Conservation (phyloP, 139 green algal genomes). For the Asterochloris erici region DNA sequence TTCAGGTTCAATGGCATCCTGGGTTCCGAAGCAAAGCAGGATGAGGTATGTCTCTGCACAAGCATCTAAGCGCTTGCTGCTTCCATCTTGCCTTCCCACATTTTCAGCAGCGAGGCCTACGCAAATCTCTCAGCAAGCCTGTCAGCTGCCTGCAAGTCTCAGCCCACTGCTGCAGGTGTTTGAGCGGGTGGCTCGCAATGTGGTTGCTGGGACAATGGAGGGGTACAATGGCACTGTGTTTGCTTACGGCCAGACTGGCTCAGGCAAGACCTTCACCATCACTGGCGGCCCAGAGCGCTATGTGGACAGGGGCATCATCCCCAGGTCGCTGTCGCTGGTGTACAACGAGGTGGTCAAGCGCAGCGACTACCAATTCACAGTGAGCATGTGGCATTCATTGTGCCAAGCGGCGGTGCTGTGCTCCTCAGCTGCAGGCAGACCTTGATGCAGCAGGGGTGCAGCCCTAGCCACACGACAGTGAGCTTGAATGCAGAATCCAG, state of each 20-base stretch:
- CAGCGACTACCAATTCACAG: constrained; percentile 49
- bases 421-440: too few species aligned
- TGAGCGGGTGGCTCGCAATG: constrained; percentile 59
- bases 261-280: constrained; percentile 79
- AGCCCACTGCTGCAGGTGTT: constrained; percentile 62
- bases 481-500: too few species aligned
- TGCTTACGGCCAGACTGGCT: constrained; percentile 80
- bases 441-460: too few species aligned
- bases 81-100: neutral
- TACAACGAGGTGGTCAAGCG: constrained; percentile 58
- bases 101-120: neutral
- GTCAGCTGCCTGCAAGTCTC: neutral
- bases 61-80: neutral
- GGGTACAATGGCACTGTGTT: constrained; percentile 86
- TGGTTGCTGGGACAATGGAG: constrained; percentile 58
- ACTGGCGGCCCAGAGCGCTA: constrained; percentile 63
- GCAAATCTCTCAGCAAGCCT: neutral
- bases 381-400: constrained; percentile 6
- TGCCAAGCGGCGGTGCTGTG: too few species aligned
- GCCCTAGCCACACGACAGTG: too few species aligned
- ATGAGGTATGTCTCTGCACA: constrained; percentile 45
- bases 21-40: constrained; percentile 70
- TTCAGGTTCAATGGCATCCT: constrained; percentile 85
- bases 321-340: constrained; percentile 64
- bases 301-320: constrained; percentile 79